Evolutionary conservation across 2,329 filamentous ascomycete species (phyloP).

Genomic region (Pyrenophora seminiperda): DNA sequence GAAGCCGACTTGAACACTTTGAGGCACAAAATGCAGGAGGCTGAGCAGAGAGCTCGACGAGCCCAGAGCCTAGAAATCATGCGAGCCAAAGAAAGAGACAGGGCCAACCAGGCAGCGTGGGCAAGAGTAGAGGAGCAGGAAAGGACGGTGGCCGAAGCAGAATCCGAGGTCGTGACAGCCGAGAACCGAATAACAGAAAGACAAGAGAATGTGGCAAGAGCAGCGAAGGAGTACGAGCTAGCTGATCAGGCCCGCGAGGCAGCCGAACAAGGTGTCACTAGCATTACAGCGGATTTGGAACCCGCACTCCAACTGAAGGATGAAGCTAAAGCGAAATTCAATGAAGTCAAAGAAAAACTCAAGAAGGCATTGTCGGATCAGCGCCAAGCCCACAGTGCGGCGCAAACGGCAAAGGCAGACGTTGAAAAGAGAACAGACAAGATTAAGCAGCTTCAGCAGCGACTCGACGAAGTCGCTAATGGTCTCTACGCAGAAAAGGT

Average conservation of each 20-base stretch:
- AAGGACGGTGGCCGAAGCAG: conserved; percentile 41
- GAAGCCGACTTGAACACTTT: conserved; percentile 67
- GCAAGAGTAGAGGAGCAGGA: conserved; percentile 82
- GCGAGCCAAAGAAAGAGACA: conserved; percentile 62
- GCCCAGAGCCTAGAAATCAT: conserved; percentile 71
- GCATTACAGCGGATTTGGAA: conserved; percentile 43
- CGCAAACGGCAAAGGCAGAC: conserved; percentile 58
- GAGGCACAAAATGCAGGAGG: conserved; percentile 63
- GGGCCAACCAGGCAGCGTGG: conserved; percentile 79
- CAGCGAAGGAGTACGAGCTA: conserved; percentile 51
- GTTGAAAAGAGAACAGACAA: conserved; percentile 52
- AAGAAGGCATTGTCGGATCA: conserved; percentile 62
- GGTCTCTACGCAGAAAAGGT: conserved; percentile 68
- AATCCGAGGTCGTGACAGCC: conserved; percentile 37
- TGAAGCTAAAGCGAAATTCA: conserved; percentile 58
- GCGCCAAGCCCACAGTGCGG: conserved; percentile 64
- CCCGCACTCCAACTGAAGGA: conserved; percentile 56
- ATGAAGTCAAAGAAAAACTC: conserved; percentile 60
- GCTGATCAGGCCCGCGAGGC: conserved; percentile 49
- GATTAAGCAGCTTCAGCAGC: conserved; percentile 62
- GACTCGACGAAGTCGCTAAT: conserved; percentile 68
- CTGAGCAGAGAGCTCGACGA: conserved; percentile 67
- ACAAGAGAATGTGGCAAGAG: conserved; percentile 53
- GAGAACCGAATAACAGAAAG: conserved; percentile 57
- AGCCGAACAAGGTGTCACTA: conserved; percentile 43